Evolutionary conservation across 1,284 basidiomycete genomes (phyloP).

Genomic region (Cystobasidium slooffiae): DNA sequence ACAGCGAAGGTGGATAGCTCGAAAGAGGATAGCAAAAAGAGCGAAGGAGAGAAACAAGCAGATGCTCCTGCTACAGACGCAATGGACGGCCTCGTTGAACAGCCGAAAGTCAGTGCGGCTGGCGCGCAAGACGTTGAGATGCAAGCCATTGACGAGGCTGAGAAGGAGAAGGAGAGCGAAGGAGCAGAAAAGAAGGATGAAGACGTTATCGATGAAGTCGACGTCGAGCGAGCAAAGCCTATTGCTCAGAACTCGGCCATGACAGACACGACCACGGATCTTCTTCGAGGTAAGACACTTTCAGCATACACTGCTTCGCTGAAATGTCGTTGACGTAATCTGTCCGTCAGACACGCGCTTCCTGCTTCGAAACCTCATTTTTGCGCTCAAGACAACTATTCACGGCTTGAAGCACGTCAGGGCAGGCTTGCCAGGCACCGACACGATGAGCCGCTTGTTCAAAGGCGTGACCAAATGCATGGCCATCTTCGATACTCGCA

Average conservation of each 20-base stretch:
- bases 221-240: conserved; percentile 59
- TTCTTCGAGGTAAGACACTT: conserved; percentile 55
- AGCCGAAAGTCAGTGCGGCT: conserved; percentile 6
- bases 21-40: conserved; percentile 51
- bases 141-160: conserved; percentile 5
- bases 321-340: conserved; percentile 17
- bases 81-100: neutral
- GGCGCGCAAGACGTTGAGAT: conserved; percentile 26
- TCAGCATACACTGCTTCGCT: neutral
- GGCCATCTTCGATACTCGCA: conserved; percentile 74
- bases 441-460: conserved; percentile 83
- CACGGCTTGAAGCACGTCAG: conserved; percentile 70
- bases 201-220: conserved; percentile 46
- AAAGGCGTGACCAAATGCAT: conserved; percentile 83
- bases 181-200: conserved; percentile 16
- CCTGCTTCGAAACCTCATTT: conserved; percentile 85
- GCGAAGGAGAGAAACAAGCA: conserved; percentile 56
- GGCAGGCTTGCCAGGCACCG: conserved; percentile 80
- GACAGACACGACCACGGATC: conserved; percentile 57
- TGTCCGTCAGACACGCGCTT: conserved; percentile 73
- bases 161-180: conserved; percentile 37
- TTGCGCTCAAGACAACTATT: conserved; percentile 79
- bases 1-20: conserved; percentile 24
- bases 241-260: conserved; percentile 57
- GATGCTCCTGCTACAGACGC: conserved; percentile 44